Evolutionary conservation across 176 grass and related monocot genomes (phyloP).

Genomic region (Musa acuminata): DNA sequence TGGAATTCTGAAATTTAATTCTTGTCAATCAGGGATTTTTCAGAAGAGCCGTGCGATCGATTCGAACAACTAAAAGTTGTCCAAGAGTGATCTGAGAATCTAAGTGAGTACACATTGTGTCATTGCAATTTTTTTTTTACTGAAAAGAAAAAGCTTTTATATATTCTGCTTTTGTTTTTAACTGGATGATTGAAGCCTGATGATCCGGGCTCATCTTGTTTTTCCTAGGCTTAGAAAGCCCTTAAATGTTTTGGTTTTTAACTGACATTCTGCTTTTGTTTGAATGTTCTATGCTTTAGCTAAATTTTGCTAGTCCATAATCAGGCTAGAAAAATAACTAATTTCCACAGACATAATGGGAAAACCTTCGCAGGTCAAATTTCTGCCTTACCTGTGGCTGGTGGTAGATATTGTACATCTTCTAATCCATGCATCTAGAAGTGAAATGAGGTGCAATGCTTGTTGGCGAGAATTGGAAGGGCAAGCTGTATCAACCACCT

Average conservation of each 20-base stretch:
- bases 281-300: too few species aligned
- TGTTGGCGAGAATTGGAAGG: conserved; percentile 82
- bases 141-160: background rate
- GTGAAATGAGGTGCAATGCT: conserved; percentile 88
- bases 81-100: background rate
- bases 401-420: background rate
- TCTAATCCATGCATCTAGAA: background rate
- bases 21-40: background rate
- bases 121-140: background rate
- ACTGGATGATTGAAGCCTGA: background rate
- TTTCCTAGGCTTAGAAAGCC: background rate
- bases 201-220: background rate
- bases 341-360: background rate
- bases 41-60: too few species aligned
- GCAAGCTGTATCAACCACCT: conserved; percentile 69
- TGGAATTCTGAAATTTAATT: background rate
- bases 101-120: background rate
- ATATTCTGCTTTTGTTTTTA: background rate
- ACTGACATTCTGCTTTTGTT: too few species aligned
- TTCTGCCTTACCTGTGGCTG: background rate
- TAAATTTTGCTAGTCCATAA: too few species aligned
- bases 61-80: too few species aligned
- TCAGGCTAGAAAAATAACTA: background rate
- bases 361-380: background rate
- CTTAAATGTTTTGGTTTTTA: too few species aligned